Percentiles rank a stretch among this genome's conserved stretches.
Conservation (phyloP, 2,329 filamentous ascomycete genomes). For the Aspergillus unguis region DNA sequence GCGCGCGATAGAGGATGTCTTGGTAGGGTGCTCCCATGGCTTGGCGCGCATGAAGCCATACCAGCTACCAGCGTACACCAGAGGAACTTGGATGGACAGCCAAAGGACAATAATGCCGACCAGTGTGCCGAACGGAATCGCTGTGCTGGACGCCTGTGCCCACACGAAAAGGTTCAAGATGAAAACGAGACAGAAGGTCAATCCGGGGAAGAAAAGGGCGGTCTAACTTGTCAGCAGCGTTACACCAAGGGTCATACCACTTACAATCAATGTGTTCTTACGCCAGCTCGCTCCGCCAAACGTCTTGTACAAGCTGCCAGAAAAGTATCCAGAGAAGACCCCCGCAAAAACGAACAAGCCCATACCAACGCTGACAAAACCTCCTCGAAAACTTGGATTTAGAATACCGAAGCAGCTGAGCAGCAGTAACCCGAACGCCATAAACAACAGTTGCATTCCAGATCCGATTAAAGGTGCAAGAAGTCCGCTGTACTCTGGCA, state of each 20-base stretch:
- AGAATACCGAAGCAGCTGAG: slow-evolving; percentile 73
- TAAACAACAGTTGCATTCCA: slow-evolving; percentile 81
- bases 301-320: slow-evolving; percentile 75
- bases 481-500: slow-evolving; percentile 66
- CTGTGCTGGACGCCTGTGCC: slow-evolving; percentile 84
- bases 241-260: slow-evolving; percentile 13
- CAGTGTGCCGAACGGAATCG: slow-evolving; percentile 77
- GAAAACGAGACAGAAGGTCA: slow-evolving; percentile 71
- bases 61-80: slow-evolving; percentile 78
- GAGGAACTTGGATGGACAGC: slow-evolving; percentile 80
- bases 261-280: slow-evolving; percentile 66
- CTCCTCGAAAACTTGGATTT: slow-evolving; percentile 85
- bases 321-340: slow-evolving; percentile 83
- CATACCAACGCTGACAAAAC: slow-evolving; percentile 79
- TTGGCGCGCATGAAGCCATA: slow-evolving; percentile 66
- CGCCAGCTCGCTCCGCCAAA: slow-evolving; percentile 73
- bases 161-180: slow-evolving; percentile 85
- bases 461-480: slow-evolving; percentile 79
- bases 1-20: slow-evolving; percentile 67
- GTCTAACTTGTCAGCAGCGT: slow-evolving; percentile 46
- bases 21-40: slow-evolving; percentile 77
- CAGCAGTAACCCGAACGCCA: slow-evolving; percentile 68
- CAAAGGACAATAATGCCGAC: slow-evolving; percentile 70
- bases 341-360: slow-evolving; percentile 82
- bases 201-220: slow-evolving; percentile 72